Evolutionary conservation across 1,284 basidiomycete species (phyloP).

Genomic region (Malassezia equina): DNA sequence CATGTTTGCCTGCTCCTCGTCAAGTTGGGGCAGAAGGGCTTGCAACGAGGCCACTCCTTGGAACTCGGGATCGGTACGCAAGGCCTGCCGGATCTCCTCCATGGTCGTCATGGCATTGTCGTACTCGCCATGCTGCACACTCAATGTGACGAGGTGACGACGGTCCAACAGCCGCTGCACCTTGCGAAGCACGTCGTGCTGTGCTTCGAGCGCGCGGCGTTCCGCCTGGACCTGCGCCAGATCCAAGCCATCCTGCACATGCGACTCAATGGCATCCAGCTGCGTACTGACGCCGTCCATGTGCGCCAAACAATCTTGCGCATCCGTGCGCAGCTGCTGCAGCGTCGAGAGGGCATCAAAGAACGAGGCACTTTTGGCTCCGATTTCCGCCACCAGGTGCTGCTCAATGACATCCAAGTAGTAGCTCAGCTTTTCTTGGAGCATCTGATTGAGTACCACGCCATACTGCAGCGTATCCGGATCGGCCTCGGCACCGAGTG

Average conservation of each 20-base stretch:
- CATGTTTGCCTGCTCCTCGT: constrained; percentile 27
- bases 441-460: constrained; percentile 52
- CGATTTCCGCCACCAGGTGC: constrained; percentile 87
- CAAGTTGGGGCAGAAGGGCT: constrained; percentile 27
- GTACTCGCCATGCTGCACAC: constrained; percentile 37
- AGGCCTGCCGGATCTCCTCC: constrained; percentile 19
- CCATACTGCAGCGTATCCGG: constrained; percentile 19
- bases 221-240: constrained; percentile 26
- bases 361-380: constrained; percentile 78
- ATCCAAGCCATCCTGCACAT: constrained; percentile 29
- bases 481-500: constrained; percentile 4
- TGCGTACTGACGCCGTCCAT: constrained; percentile 64
- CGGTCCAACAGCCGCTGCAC: constrained; percentile 30
- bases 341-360: constrained; percentile 91
- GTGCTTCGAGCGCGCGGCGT: constrained; percentile 25
- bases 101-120: constrained; percentile 40
- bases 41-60: constrained; percentile 16
- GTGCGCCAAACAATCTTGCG: constrained; percentile 66
- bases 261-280: constrained; percentile 64
- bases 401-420: constrained; percentile 90
- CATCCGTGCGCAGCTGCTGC: constrained; percentile 80
- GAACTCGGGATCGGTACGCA: constrained; percentile 10
- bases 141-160: constrained; percentile 28
- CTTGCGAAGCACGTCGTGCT: constrained; percentile 19
- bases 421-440: constrained; percentile 84